Base-by-base conservation (phyloP, 2,329 filamentous ascomycete species). In the Stagonosporopsis tanaceti region DNA sequence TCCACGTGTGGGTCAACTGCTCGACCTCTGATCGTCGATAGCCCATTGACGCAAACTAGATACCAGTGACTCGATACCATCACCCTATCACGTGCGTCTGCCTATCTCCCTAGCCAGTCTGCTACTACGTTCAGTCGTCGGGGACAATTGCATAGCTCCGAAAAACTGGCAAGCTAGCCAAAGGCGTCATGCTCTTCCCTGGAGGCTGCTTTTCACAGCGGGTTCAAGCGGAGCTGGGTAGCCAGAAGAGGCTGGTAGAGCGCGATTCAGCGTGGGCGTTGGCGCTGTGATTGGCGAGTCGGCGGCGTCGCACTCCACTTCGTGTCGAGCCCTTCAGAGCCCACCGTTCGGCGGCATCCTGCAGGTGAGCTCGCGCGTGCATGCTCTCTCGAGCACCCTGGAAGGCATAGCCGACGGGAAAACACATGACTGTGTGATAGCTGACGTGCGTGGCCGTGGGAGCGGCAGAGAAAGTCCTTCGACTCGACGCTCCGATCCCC, bases 281-380 rank as follows among this genome's bases (percentile, higher is more conserved):
- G 7, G 12, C 5, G 22, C 7, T 30, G 24, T 58, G 50, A 58
- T 58, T 58, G 55, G 55, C 32, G 50, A 41, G 34, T 50, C 34
- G 14, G 14, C 17, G 34, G n/a, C 24, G 34, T 58, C 24, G 38
- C 5, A 27, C 53, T 58, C 55, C 39, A 48, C 20, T 42, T n/a
- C 22, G 24, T 57, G 47, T 47, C 27, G 47, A 51, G 44, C 28
- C 37, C 40, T 56, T 50, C 46, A 52, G 39, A 50, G 55, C 46
- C 48, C 50, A 56, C 51, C 44, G 57, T 51, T 59, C 50, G 52
- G 61, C 50, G 53, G 61, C 52, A 58, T 56, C 28, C 47, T 66
- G 64, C 64, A 63, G 47, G 39, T 48, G 50, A 60, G 58, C 63
- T 62, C 57, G 46, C 42, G 54, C 54, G 30, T 48, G 54, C 54